Evolutionary conservation across 208 protist genomes (phyloP).

Genomic region (Leishmania lainsoni): DNA sequence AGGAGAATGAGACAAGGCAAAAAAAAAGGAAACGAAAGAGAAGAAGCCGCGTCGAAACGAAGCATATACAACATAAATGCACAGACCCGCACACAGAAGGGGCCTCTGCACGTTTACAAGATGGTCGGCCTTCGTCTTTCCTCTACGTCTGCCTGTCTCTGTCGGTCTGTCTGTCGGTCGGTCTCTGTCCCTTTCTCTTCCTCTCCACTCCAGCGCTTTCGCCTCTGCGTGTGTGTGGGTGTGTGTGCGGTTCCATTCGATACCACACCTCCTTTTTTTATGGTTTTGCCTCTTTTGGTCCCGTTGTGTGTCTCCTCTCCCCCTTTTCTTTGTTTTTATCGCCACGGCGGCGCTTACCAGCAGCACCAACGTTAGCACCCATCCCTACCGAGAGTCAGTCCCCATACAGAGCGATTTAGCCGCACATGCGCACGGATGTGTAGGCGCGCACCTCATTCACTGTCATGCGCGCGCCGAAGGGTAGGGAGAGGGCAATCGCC

Average conservation of each 20-base stretch:
- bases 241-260: neutral
- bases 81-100: neutral
- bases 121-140: neutral
- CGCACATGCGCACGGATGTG: neutral
- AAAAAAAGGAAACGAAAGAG: neutral
- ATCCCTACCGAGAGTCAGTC: neutral
- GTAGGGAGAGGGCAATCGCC: neutral
- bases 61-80: neutral
- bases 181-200: no score
- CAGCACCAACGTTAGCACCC: neutral
- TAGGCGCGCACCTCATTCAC: no score
- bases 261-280: neutral
- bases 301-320: neutral
- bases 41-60: neutral
- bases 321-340: constrained; percentile 17
- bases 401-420: neutral
- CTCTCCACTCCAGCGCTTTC: no score
- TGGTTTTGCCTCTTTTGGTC: constrained; percentile 12
- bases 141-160: neutral
- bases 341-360: neutral
- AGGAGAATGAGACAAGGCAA: neutral
- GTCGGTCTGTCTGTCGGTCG: neutral
- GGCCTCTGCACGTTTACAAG: neutral
- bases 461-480: neutral
- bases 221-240: neutral